These are phyloP conservation scores for Penicillium antarcticum DNA, from an alignment of 495 filamentous ascomycete genomes.

Conservation along the genomic window DNA sequence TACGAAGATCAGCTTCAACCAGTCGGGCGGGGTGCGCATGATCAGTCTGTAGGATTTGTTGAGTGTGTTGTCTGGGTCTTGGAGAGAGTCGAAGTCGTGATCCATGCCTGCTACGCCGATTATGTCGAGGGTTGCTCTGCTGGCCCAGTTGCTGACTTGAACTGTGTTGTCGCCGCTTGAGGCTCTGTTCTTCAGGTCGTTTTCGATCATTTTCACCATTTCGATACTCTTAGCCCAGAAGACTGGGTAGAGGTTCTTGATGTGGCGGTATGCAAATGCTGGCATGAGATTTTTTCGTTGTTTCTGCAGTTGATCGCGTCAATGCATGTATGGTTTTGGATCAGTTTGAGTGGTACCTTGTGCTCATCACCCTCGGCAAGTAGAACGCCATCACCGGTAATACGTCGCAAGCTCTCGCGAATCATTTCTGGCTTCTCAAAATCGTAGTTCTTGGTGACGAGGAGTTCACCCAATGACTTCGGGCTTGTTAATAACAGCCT, in stretches of 20 bases:
- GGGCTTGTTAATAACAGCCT: conserved; percentile 63
- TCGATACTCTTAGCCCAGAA: conserved; percentile 73
- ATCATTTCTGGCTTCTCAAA: conserved; percentile 70
- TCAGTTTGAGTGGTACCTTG: conserved; percentile 39
- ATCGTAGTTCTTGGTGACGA: conserved; percentile 68
- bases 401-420: conserved; percentile 52
- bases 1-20: conserved; percentile 33
- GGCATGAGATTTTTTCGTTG: conserved; percentile 80
- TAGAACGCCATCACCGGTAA: conserved; percentile 74
- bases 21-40: conserved; percentile 17
- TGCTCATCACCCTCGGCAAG: conserved; percentile 86
- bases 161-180: conserved; percentile 35
- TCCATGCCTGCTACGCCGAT: conserved; percentile 85
- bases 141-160: conserved; percentile 62
- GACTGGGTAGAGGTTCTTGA: conserved; percentile 80
- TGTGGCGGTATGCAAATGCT: conserved; percentile 79
- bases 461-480: conserved; percentile 63
- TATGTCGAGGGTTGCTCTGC: conserved; percentile 79
- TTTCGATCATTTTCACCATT: conserved; percentile 42
- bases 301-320: conserved; percentile 17
- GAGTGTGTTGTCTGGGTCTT: conserved; percentile 60
- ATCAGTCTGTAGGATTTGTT: conserved; percentile 59
- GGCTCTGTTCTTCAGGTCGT: conserved; percentile 24
- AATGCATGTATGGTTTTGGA: not conserved
- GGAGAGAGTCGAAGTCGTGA: conserved; percentile 72